Evolutionary conservation across 345 rosid species (phyloP).

Genomic region (Gossypium australe): DNA sequence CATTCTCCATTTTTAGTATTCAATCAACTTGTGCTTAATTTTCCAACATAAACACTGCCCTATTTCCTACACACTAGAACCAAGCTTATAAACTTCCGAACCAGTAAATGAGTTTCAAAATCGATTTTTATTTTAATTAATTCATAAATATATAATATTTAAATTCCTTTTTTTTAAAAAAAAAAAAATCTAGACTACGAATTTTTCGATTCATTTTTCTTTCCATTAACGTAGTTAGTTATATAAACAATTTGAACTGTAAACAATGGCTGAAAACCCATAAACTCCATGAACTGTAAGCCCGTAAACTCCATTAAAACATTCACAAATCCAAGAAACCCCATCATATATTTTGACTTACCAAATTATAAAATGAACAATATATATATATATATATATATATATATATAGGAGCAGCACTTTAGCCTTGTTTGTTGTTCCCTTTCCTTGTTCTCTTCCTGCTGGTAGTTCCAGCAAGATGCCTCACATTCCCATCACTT

Average conservation of each 20-base stretch:
- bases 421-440: constrained; percentile 19
- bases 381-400: background rate
- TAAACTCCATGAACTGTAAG: background rate
- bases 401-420: background rate
- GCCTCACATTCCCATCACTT: constrained; percentile 32
- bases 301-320: background rate
- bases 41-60: background rate
- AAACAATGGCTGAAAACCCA: background rate
- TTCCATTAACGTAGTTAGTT: too few species aligned
- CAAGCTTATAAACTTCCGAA: too few species aligned
- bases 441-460: constrained; percentile 32
- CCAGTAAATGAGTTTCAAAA: too few species aligned
- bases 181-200: too few species aligned
- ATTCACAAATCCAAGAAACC: background rate
- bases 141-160: too few species aligned
- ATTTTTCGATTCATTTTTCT: too few species aligned
- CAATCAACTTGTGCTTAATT: background rate
- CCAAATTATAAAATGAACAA: constrained; percentile 3
- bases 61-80: too few species aligned
- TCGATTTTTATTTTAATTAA: too few species aligned
- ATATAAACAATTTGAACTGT: too few species aligned
- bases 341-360: background rate
- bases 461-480: constrained; percentile 14
- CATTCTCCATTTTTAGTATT: background rate
- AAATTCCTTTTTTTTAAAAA: too few species aligned